phyloP scores from a whole-genome alignment of 164 flowering plant genomes.

The Liriodendron chinense region DNA sequence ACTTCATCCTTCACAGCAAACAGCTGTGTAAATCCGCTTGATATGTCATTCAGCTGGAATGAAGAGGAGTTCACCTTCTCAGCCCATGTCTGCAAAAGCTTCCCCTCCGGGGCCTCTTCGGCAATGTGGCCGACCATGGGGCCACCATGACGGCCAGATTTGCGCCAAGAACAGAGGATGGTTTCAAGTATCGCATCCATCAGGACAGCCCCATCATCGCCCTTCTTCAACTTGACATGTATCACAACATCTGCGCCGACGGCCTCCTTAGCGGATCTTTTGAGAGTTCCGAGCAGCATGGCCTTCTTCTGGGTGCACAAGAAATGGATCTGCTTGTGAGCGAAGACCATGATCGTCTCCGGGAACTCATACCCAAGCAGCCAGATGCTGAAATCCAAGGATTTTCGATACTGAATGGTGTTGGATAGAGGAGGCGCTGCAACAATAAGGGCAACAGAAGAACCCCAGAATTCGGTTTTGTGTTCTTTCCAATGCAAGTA shows the following conservation, averaged over 20 bases:
- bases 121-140: conserved; percentile 61
- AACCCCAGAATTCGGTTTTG: conserved; percentile 50
- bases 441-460: conserved; percentile 45
- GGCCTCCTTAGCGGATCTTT: conserved; percentile 43
- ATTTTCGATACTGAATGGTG: conserved; percentile 65
- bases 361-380: conserved; percentile 83
- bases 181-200: conserved; percentile 47
- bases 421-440: conserved; percentile 77
- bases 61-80: conserved; percentile 44
- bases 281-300: conserved; percentile 51
- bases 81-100: conserved; percentile 63
- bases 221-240: conserved; percentile 68
- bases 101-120: conserved; percentile 75
- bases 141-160: no score
- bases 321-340: conserved; percentile 59
- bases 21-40: conserved; percentile 63
- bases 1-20: conserved; percentile 61
- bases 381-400: conserved; percentile 75
- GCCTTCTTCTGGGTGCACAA: conserved; percentile 76
- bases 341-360: conserved; percentile 77
- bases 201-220: conserved; percentile 51
- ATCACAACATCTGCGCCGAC: conserved; percentile 51
- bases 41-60: conserved; percentile 47
- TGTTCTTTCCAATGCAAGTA: conserved; percentile 60
- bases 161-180: conserved; percentile 26